Base-by-base conservation (phyloP, 1,139 yeast species). In the Protomyces lactucae-debilis region DNA sequence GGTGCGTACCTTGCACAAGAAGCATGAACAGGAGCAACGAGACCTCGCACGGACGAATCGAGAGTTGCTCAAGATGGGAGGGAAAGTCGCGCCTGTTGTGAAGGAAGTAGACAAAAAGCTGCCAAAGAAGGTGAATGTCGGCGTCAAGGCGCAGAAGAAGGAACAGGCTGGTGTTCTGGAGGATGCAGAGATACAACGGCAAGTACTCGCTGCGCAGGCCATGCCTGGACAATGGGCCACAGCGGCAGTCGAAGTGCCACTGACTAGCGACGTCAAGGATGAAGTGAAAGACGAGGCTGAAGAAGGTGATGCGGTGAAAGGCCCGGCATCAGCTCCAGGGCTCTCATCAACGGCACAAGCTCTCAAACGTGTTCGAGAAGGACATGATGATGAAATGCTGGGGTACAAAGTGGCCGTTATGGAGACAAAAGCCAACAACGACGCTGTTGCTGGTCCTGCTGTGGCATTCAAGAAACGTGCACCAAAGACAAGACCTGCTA, bases 151-250 rank as follows among this genome's bases (percentile, higher is more conserved):
- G 45, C 39, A 40, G 16, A 51, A 40, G 55, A 46, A 12, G 52
- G 16, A 16, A 14, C 23, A n/a, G 16, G 52, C 36, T 14, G 36
- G 16, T 32, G 46, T 55, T 1, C 32, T 59, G 56, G 63, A 59
- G n/a, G 63, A 52, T 32, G 45, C 36, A 37, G 63, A 59, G 21
- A 52, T 59, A 12, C 40, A 59, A 21, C n/a, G 45, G 55, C 28
- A 55, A 10, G 57, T 55, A 10, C 57, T 59, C 10, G 63, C 63
- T 18, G 63, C 63, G 14, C 63, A 59, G 18, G 63, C 63, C 28
- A 52, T 52, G 16, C 57, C 63, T 1, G 57, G 63, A 5, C 52
- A 52, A 16, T 59, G 63, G 63, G 53, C 37, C 37, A 32, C 53
- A 52, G 43, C 32, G 23, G 2, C 25, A 18, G 57, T 39, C 14